A percentile compares a stretch with the other conserved stretches of the same genome.
Conservation (phyloP, 345 rosid genomes). For the Gossypium arboreum region DNA sequence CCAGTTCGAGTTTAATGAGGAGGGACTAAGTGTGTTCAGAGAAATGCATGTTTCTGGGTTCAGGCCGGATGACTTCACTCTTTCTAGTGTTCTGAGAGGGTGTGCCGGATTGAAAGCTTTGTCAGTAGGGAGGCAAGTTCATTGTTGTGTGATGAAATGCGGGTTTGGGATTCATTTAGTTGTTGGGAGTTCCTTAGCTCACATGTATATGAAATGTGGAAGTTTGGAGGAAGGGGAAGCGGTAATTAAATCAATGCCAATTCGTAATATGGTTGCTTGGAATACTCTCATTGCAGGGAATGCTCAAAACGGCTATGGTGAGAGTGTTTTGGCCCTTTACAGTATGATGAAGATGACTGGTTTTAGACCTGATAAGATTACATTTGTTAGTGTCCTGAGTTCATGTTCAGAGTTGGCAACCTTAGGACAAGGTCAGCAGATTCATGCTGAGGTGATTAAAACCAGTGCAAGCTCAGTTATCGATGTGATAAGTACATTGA, state of each 20-base stretch:
- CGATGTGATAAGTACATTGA: conserved; percentile 53
- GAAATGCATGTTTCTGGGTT: conserved; percentile 52
- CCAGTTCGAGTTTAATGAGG: conserved; percentile 53
- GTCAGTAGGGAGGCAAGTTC: conserved; percentile 53
- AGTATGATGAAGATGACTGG: conserved; percentile 57
- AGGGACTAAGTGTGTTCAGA: conserved; percentile 46
- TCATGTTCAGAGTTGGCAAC: conserved; percentile 70
- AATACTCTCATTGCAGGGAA: conserved; percentile 64
- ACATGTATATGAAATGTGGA: conserved; percentile 71
- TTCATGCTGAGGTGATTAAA: conserved; percentile 69
- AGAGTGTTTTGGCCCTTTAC: conserved; percentile 45
- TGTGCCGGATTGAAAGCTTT: conserved; percentile 50
- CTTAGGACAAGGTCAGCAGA: conserved; percentile 70
- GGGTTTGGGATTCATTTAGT: conserved; percentile 51
- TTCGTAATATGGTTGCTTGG: conserved; percentile 57
- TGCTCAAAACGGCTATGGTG: conserved; percentile 55
- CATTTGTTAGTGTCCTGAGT: conserved; percentile 63
- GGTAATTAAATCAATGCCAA: conserved; percentile 49
- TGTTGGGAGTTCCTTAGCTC: conserved; percentile 64
- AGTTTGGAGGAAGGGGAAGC: conserved; percentile 53
- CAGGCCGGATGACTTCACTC: conserved; percentile 52
- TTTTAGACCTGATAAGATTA: conserved; percentile 54
- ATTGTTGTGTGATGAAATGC: conserved; percentile 40
- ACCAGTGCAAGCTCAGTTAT: conserved; percentile 43
- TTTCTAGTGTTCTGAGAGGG: conserved; percentile 66